Conservation (phyloP, 352 stramenopile genomes). For the Phytopythium delawarense region DNA sequence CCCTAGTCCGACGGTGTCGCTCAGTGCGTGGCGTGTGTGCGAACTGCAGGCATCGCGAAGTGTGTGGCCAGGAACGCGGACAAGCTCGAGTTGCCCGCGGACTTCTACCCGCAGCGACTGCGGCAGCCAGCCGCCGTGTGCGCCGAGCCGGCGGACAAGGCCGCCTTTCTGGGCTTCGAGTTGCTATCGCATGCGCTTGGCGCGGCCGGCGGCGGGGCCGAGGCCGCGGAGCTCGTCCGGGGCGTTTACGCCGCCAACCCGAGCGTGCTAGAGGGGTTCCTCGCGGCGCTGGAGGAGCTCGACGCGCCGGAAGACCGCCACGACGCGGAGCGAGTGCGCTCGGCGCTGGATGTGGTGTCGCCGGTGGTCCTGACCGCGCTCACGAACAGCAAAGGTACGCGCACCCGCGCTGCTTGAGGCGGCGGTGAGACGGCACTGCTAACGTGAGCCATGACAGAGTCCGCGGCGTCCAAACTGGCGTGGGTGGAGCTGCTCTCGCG, state of each 20-base stretch:
- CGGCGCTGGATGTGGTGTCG: slow-evolving; percentile 20
- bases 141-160: slow-evolving; percentile 38
- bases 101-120: slow-evolving; percentile 9
- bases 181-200: slow-evolving; percentile 29
- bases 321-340: not conserved
- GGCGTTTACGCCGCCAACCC: slow-evolving; percentile 41
- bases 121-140: slow-evolving; percentile 42
- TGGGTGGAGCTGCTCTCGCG: slow-evolving; percentile 36
- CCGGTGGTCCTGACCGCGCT: slow-evolving; percentile 34
- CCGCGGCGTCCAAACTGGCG: slow-evolving; percentile 19
- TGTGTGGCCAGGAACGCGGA: not conserved
- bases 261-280: slow-evolving; percentile 28
- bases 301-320: slow-evolving; percentile 11
- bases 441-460: slow-evolving; percentile 7
- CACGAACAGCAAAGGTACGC: slow-evolving; percentile 15
- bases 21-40: too few species aligned
- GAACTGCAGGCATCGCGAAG: not conserved
- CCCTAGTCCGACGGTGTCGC: too few species aligned
- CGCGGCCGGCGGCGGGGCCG: slow-evolving; percentile 3
- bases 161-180: slow-evolving; percentile 38
- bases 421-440: not conserved
- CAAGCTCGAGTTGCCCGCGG: not conserved
- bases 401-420: not conserved
- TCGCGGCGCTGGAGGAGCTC: slow-evolving; percentile 22
- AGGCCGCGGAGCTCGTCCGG: slow-evolving; percentile 17